Percentiles rank a stretch among this genome's conserved stretches.
phyloP scores from a whole-genome alignment of 495 filamentous ascomycete species.

The Xylaria grammica region DNA sequence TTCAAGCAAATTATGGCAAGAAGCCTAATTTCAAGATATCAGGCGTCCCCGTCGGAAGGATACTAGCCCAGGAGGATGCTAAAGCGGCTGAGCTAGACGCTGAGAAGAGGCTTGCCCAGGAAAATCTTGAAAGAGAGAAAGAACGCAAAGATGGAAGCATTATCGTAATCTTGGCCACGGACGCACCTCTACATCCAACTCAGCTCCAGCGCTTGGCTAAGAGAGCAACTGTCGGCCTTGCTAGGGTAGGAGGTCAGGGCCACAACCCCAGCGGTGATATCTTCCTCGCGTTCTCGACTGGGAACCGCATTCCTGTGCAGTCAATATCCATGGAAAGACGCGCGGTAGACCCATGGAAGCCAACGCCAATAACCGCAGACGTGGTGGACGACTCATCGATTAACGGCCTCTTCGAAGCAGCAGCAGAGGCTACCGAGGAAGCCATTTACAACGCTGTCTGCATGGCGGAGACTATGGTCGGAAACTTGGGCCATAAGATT shows the following conservation, averaged over 20 bases:
- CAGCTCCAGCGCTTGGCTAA: slow-evolving; percentile 60
- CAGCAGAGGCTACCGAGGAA: slow-evolving; percentile 58
- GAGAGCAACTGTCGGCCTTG: slow-evolving; percentile 56
- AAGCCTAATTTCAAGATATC: slow-evolving; percentile 50
- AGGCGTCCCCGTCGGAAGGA: slow-evolving; percentile 55
- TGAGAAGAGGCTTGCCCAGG: slow-evolving; percentile 31
- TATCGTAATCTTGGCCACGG: slow-evolving; percentile 57
- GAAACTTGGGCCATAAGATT: slow-evolving; percentile 41
- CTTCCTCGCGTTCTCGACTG: slow-evolving; percentile 60
- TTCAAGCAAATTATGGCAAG: slow-evolving; percentile 58
- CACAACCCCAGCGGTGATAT: slow-evolving; percentile 58
- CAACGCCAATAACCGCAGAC: slow-evolving; percentile 42
- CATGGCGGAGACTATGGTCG: slow-evolving; percentile 55
- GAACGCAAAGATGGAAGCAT: slow-evolving; percentile 59
- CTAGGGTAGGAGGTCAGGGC: slow-evolving; percentile 54
- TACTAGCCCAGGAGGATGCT: slow-evolving; percentile 42
- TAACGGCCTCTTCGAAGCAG: slow-evolving; percentile 55
- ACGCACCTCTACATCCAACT: slow-evolving; percentile 52
- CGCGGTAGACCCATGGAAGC: slow-evolving; percentile 38
- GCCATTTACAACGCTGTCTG: slow-evolving; percentile 58
- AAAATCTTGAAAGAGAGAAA: slow-evolving; percentile 37
- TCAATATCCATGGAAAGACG: slow-evolving; percentile 34
- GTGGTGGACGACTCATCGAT: slow-evolving; percentile 55
- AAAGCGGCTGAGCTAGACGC: slow-evolving; percentile 30
- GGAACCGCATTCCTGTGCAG: slow-evolving; percentile 46